phyloP scores from a whole-genome alignment of 805 yeast genomes.

The Metschnikowia baotianmanensis region DNA sequence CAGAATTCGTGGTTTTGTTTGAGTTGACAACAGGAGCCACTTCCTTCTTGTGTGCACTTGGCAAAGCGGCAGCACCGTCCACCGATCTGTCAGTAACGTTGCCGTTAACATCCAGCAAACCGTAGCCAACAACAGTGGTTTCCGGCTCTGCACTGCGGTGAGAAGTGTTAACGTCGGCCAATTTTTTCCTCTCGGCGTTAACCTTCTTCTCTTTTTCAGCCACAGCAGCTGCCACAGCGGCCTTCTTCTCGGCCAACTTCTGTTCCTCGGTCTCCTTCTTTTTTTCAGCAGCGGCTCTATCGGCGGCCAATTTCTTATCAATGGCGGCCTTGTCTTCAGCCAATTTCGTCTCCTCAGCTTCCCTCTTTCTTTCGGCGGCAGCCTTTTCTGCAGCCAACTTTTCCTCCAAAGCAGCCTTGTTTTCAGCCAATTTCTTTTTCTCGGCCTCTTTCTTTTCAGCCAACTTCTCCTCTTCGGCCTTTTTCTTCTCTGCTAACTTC shows the following conservation, averaged over 20 bases:
- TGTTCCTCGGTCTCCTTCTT: background rate
- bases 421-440: slow-evolving; percentile 8
- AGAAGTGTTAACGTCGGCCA: slow-evolving; percentile 1
- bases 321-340: slow-evolving; percentile 20
- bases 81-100: background rate
- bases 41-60: background rate
- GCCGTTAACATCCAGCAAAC: slow-evolving; percentile 16
- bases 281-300: slow-evolving; percentile 10
- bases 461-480: background rate
- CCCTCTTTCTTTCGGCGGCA: too few species aligned
- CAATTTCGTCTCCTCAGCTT: slow-evolving; percentile 14
- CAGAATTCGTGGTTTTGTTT: slow-evolving; percentile 14
- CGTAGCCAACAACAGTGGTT: slow-evolving; percentile 27
- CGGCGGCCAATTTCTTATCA: background rate
- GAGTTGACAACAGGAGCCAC: slow-evolving; percentile 5
- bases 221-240: slow-evolving; percentile 1
- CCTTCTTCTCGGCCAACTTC: slow-evolving; percentile 3
- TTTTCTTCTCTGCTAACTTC: slow-evolving; percentile 17
- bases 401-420: slow-evolving; percentile 28
- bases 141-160: slow-evolving; percentile 4
- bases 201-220: slow-evolving; percentile 11
- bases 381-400: slow-evolving; percentile 25
- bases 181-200: slow-evolving; percentile 5
- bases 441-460: slow-evolving; percentile 5
- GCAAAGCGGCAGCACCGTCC: background rate